Conservation (phyloP, 2,329 filamentous ascomycete genomes). For the Aspergillus awamori region DNA sequence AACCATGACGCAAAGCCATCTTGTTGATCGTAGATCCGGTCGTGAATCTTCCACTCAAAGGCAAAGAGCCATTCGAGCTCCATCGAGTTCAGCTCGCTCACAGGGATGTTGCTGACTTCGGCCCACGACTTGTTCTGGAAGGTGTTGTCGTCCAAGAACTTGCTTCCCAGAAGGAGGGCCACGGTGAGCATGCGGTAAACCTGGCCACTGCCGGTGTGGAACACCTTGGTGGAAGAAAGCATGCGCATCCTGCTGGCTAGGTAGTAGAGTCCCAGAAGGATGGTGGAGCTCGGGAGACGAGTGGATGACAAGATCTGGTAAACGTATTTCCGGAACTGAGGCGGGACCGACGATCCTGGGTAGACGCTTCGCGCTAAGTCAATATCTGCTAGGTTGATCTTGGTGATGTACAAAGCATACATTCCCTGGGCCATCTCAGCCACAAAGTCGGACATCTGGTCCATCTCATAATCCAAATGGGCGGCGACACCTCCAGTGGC, state of each 20-base stretch:
- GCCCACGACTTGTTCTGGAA: constrained; percentile 98
- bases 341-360: constrained; percentile 63
- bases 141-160: constrained; percentile 95
- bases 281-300: constrained; percentile 85
- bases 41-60: constrained; percentile 83
- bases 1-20: constrained; percentile 68
- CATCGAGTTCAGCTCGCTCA: constrained; percentile 79
- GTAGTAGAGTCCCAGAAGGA: constrained; percentile 87
- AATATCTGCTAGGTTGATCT: constrained; percentile 63
- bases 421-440: constrained; percentile 81
- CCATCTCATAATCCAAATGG: constrained; percentile 95
- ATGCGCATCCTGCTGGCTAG: constrained; percentile 80
- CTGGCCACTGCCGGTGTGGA: constrained; percentile 64
- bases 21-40: constrained; percentile 76
- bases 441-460: constrained; percentile 93
- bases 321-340: constrained; percentile 88
- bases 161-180: constrained; percentile 83
- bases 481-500: constrained; percentile 85
- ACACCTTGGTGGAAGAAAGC: constrained; percentile 61
- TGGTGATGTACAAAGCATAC: constrained; percentile 62
- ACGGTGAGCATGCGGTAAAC: constrained; percentile 88
- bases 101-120: constrained; percentile 87
- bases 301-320: constrained; percentile 88
- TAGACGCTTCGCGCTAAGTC: constrained; percentile 66
- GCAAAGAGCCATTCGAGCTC: constrained; percentile 85